phyloP scores from a whole-genome alignment of 495 filamentous ascomycete species.

The Penicillium paxilli region DNA sequence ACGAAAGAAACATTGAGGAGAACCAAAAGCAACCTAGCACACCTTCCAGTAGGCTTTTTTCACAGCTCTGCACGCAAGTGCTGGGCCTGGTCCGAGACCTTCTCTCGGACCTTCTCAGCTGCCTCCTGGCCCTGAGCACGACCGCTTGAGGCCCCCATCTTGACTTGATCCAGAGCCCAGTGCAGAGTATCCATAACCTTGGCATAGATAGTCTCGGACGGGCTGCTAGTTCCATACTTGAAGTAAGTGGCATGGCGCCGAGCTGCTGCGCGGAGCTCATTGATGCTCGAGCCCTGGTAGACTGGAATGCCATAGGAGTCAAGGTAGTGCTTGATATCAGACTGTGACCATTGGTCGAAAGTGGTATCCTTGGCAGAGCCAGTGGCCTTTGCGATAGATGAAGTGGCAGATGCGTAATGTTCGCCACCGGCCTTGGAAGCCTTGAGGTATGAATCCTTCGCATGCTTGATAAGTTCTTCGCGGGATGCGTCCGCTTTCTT shows the following conservation, averaged over 20 bases:
- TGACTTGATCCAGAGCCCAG: constrained; percentile 62
- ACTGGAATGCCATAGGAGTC: constrained; percentile 77
- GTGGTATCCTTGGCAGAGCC: constrained; percentile 65
- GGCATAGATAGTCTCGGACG: constrained; percentile 63
- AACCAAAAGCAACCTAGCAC: too few species aligned
- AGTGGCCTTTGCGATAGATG: constrained; percentile 68
- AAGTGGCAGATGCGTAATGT: constrained; percentile 72
- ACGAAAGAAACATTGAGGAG: constrained; percentile 1
- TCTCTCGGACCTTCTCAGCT: constrained; percentile 44
- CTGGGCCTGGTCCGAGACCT: constrained; percentile 29
- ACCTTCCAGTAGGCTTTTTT: constrained; percentile 4
- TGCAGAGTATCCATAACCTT: constrained; percentile 59
- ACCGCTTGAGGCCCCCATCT: constrained; percentile 63
- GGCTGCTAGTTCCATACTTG: constrained; percentile 70
- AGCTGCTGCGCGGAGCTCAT: constrained; percentile 65
- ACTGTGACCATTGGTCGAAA: constrained; percentile 81
- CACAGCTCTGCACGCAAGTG: constrained; percentile 36
- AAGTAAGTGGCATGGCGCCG: constrained; percentile 75
- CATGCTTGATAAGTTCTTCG: constrained; percentile 71
- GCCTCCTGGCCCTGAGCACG: constrained; percentile 55
- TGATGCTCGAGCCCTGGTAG: constrained; percentile 67
- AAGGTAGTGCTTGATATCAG: constrained; percentile 77
- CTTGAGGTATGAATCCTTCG: constrained; percentile 66
- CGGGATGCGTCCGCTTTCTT: constrained; percentile 66
- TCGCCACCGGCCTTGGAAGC: constrained; percentile 68